Evolutionary conservation across 2,329 filamentous ascomycete species (phyloP).

Genomic region (Trichophyton verrucosum): DNA sequence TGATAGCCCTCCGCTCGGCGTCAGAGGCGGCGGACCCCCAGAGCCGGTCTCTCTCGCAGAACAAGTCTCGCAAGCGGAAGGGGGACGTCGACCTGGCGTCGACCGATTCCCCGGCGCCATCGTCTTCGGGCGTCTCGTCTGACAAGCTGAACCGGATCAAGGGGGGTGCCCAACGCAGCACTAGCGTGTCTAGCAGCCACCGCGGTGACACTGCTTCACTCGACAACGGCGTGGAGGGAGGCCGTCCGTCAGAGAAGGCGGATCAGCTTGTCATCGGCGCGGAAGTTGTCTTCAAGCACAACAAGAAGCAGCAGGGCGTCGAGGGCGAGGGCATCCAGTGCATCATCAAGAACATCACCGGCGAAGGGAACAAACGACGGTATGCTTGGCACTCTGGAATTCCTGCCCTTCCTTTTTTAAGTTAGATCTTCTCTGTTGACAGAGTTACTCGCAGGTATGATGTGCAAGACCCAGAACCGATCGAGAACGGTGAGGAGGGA

Average conservation of each 20-base stretch:
- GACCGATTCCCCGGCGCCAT: constrained; percentile 35
- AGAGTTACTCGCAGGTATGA: constrained; percentile 45
- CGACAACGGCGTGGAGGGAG: constrained; percentile 34
- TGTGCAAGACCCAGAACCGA: constrained; percentile 67
- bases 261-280: constrained; percentile 35
- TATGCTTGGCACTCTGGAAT: constrained; percentile 15
- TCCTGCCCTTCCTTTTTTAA: too few species aligned
- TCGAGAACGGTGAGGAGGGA: constrained; percentile 52
- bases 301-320: constrained; percentile 39
- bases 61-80: constrained; percentile 37
- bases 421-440: too few species aligned
- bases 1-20: constrained; percentile 37
- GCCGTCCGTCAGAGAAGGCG: constrained; percentile 32
- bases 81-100: constrained; percentile 33
- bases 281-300: constrained; percentile 41
- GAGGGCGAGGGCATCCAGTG: constrained; percentile 55
- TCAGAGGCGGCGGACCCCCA: constrained; percentile 35
- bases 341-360: constrained; percentile 61
- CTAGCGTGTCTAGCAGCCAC: constrained; percentile 33
- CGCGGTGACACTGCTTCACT: constrained; percentile 28
- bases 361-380: constrained; percentile 59
- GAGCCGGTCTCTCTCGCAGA: constrained; percentile 26
- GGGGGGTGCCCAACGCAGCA: constrained; percentile 27
- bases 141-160: constrained; percentile 36
- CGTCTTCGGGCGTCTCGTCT: constrained; percentile 24